phyloP scores from a whole-genome alignment of 2,329 filamentous ascomycete species.

The Colletotrichum liriopes region DNA sequence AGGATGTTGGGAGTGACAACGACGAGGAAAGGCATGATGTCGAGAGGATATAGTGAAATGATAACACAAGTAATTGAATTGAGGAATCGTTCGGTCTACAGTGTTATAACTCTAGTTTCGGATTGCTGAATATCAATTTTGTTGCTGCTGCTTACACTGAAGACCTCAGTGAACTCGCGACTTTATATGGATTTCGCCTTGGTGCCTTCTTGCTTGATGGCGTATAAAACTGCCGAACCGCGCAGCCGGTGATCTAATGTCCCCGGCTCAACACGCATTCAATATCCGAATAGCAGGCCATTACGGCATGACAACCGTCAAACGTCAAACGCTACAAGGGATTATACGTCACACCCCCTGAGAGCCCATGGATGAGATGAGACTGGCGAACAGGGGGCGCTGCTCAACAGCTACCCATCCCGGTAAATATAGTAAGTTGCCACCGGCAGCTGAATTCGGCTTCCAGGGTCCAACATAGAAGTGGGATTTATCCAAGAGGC shows the following conservation, averaged over 20 bases:
- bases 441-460: conserved; percentile 7
- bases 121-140: not conserved
- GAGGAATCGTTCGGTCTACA: not conserved
- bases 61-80: no score
- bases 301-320: conserved; percentile 8
- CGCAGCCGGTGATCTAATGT: not conserved
- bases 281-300: not conserved
- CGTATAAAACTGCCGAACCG: not conserved
- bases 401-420: not conserved
- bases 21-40: conserved; percentile 36
- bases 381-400: not conserved
- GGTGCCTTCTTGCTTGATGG: not conserved
- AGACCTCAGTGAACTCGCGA: rapidly evolving
- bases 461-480: not conserved
- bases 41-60: not conserved
- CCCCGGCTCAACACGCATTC: not conserved
- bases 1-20: conserved; percentile 26
- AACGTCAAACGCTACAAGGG: not conserved
- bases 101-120: not conserved
- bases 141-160: rapidly evolving
- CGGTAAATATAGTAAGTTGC: not conserved
- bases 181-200: not conserved
- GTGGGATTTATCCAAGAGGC: not conserved
- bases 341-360: not conserved
- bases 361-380: not conserved